Base-by-base conservation (phyloP, 768 basidiomycete genomes). In the Suillus brevipes region DNA sequence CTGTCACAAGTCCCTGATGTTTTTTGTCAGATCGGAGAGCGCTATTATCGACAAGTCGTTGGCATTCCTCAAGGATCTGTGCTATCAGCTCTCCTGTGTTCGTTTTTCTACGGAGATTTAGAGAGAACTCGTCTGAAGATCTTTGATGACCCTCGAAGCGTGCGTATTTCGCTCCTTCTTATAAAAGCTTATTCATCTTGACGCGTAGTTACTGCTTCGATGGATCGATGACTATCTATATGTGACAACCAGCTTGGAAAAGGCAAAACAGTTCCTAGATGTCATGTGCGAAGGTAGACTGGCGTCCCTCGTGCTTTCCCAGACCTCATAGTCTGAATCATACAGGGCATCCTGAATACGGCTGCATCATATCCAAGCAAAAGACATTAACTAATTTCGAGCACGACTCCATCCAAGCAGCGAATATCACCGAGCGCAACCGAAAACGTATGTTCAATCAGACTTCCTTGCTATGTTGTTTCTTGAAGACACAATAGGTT, bases 61-160 rank as follows among this genome's bases (percentile, higher is more conserved):
- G 97, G 97, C 3, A 99, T 99, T 28, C 97, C 97, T 1, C 97
- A 99, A 75, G 97, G 97, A 25, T 98, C 96, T 3, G 87, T 96
- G 23, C 79, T 99, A n/a, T 97, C 95, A 12, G 86, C 91, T 0
- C 73, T 99, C 20, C 79, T 99, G 1, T 99, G 97, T 74, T 91
- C 92, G 2, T 92, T 95, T 77, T 97, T 94, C 75, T 99, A 99
- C 69, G 96, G 94, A 6, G 90, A 97, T 71, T 81, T 99, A 66
- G 97, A 99, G 77, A 84, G 78, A 36, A 79, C 64, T 23, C 65
- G 60, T 64, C 78, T 81, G 37, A 75, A 78, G 45, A 88, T 91
- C 66, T 84, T 83, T 2, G 72, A 83, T 5, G 85, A 89, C 59
- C 76, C 80, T 0, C 76, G 85, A 45, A 89, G 87, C 64, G 95